Percentiles rank a stretch among this genome's conserved stretches.
phyloP scores from a whole-genome alignment of 106 monocot species.

The Cymbidium sinense region DNA sequence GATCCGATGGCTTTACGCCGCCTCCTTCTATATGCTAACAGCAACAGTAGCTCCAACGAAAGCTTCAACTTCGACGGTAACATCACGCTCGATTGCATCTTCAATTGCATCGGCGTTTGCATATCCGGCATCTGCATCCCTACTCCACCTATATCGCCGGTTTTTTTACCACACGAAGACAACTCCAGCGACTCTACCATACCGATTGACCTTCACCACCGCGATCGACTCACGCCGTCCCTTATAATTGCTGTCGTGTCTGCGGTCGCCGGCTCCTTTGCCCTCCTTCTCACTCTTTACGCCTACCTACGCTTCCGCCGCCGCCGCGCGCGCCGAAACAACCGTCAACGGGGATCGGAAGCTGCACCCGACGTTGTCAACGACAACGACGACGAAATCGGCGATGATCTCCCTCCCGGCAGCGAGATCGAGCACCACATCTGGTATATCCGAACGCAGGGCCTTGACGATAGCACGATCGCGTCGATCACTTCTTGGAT shows the following conservation, averaged over 20 bases:
- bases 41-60: neutral
- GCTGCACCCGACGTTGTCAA: neutral
- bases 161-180: neutral
- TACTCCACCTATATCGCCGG: neutral
- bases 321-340: constrained; percentile 14
- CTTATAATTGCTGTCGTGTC: constrained; percentile 16
- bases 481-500: constrained; percentile 39
- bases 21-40: neutral
- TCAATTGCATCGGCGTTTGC: constrained; percentile 8
- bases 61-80: neutral
- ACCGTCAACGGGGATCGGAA: neutral
- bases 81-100: constrained; percentile 4
- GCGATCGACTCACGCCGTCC: neutral
- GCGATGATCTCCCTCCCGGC: neutral
- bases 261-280: constrained; percentile 23
- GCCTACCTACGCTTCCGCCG: constrained; percentile 12
- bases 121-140: neutral
- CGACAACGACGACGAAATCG: constrained; percentile 9
- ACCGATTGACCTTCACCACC: neutral
- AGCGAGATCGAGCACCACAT: constrained; percentile 46
- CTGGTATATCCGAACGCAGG: constrained; percentile 78
- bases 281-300: constrained; percentile 26
- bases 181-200: neutral
- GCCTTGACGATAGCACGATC: constrained; percentile 69
- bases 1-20: constrained; percentile 2